Base-by-base conservation (phyloP, 2,329 filamentous ascomycete species). In the Pseudocercospora cruenta region DNA sequence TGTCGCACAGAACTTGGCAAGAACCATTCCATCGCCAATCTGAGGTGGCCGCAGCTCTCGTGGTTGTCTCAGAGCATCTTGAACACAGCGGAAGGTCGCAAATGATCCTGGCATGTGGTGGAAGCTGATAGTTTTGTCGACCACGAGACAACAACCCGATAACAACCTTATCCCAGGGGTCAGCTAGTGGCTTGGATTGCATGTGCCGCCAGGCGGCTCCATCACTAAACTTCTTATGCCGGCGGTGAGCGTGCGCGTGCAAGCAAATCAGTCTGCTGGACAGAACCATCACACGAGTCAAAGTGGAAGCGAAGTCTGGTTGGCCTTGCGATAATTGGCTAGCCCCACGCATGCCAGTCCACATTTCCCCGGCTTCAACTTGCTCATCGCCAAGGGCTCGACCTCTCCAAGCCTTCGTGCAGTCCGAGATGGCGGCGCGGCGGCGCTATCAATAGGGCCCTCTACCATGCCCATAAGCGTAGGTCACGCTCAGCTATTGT, bases 401-500 rank as follows among this genome's bases (percentile, higher is more conserved):
- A 54, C 24, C 22, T n/a, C 51, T 28, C 36, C 36, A 24, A 55
- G 51, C 51, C 22, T 10, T n/a, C 14, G 22, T 26, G 22, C 26
- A 26, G 19, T 24, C 55, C 31, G 16, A 39, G 22, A n/a, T 33
- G 28, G 54, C 31, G 54, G 28, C 54, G 54, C 31, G 54, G 28
- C 54, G 54, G 54, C 54, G 28, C 54, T 39, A 39, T 22, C 28
- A 33, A 57, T 57, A 36, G 14, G 24, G 16, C 24, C 54, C 21
- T 22, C 16, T 16, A n/a, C 54, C 12, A 36, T 12, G 16, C 5
- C 16, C 39, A 43, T 58, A 39, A 36, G 55, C 55, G 33, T 58
- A 58, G 31, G 55, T 58, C 55, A 58, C 33, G 55, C 55, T 39
- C 55, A 24, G 55, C 55, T 19, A 43, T 39, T 22, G 55, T 58